Percentiles rank a stretch among this genome's conserved stretches.
These are phyloP conservation scores for Erysimum cheiri DNA, from an alignment of 441 rosid genomes.

Conservation along the genomic window DNA sequence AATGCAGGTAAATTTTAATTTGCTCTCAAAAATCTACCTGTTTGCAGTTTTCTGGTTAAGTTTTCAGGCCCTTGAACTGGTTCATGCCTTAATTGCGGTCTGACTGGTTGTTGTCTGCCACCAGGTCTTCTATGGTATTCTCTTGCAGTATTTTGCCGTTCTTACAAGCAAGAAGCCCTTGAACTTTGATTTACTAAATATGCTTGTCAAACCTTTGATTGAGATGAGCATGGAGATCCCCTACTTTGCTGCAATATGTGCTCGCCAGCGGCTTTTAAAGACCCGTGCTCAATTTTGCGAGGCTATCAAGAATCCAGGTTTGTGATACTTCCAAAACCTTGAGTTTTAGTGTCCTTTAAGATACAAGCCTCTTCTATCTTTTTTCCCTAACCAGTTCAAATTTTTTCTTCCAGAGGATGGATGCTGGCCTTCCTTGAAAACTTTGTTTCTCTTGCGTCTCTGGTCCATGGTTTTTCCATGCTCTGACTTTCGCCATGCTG, in stretches of 20 bases:
- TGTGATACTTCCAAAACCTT: slow-evolving; percentile 24
- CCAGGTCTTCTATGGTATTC: slow-evolving; percentile 90
- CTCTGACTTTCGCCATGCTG: slow-evolving; percentile 92
- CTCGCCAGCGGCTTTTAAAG: slow-evolving; percentile 75
- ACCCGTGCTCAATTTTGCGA: slow-evolving; percentile 73
- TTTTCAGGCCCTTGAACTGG: slow-evolving; percentile 19
- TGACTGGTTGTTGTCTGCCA: slow-evolving; percentile 31
- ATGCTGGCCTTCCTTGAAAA: slow-evolving; percentile 91
- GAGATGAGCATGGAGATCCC: slow-evolving; percentile 93
- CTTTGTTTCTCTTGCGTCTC: slow-evolving; percentile 78
- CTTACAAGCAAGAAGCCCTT: slow-evolving; percentile 72
- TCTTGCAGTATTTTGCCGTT: slow-evolving; percentile 90
- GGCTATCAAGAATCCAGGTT: slow-evolving; percentile 77
- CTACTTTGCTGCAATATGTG: slow-evolving; percentile 95
- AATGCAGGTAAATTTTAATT: slow-evolving; percentile 73
- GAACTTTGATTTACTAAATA: slow-evolving; percentile 75
- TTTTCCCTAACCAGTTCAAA: slow-evolving; percentile 24
- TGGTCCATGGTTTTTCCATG: slow-evolving; percentile 96
- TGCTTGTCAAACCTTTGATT: slow-evolving; percentile 83
- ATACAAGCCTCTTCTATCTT: slow-evolving; percentile 6
- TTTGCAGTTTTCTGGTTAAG: slow-evolving; percentile 14
- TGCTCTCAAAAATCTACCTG: slow-evolving; percentile 13
- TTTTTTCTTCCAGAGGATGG: slow-evolving; percentile 57
- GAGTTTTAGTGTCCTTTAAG: slow-evolving; percentile 9
- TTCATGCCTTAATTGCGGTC: slow-evolving; percentile 17